Evolutionary conservation across 768 basidiomycete genomes (phyloP).

Genomic region (Boletellus sp.): DNA sequence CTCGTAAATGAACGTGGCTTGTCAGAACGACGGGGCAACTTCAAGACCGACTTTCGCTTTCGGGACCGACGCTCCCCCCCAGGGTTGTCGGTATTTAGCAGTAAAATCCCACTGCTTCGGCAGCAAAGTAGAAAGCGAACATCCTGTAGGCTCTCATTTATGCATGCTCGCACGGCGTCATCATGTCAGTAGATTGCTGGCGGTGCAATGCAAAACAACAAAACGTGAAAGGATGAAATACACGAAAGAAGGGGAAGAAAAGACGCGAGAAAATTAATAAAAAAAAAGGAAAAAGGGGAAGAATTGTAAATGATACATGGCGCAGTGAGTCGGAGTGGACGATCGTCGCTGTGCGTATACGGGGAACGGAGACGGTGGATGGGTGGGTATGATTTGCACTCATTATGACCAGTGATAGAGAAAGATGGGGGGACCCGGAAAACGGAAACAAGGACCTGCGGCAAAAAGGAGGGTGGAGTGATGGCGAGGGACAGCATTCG

Average conservation of each 20-base stretch:
- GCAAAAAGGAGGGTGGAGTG: background rate
- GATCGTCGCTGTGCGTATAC: conserved; percentile 9
- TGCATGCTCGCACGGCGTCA: too few species aligned
- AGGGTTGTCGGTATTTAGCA: too few species aligned
- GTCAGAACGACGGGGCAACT: too few species aligned
- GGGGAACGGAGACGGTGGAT: background rate
- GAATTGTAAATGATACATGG: conserved; percentile 30
- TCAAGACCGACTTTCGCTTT: too few species aligned
- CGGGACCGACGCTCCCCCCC: too few species aligned
- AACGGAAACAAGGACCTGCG: background rate
- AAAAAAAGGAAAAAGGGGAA: background rate
- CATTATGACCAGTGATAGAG: conserved; percentile 8
- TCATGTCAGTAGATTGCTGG: conserved; percentile 12
- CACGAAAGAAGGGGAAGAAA: background rate
- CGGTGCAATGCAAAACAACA: conserved; percentile 8
- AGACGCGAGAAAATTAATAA: background rate
- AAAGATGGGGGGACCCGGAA: background rate
- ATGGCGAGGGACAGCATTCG: background rate
- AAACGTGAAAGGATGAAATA: background rate
- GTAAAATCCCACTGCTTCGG: too few species aligned
- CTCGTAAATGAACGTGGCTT: too few species aligned
- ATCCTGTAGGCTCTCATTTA: too few species aligned
- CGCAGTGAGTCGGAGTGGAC: conserved; percentile 20
- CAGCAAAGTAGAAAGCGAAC: too few species aligned
- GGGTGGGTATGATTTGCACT: conserved; percentile 21